Percentiles rank a stretch among this genome's conserved stretches.
Conservation (phyloP, 805 yeast species). For the Blastobotrys muscicola region DNA sequence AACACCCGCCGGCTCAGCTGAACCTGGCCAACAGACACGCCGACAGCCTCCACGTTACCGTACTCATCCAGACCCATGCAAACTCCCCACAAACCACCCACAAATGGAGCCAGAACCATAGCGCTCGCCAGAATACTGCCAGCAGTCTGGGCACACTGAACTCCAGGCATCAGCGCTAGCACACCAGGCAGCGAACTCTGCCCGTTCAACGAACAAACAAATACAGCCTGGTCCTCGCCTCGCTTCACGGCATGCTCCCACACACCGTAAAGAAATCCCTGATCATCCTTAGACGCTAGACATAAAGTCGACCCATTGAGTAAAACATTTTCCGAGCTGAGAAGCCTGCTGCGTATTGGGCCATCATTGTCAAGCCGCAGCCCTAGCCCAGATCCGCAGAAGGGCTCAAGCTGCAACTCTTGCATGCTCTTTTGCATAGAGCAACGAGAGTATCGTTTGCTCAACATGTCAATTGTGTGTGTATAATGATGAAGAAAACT, state of each 20-base stretch:
- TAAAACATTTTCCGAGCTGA: no score
- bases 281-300: no score
- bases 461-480: conserved; percentile 18
- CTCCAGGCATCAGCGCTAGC: conserved; percentile 11
- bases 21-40: no score
- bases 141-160: conserved; percentile 20
- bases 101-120: conserved; percentile 24
- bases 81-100: conserved; percentile 12
- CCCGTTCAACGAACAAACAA: conserved; percentile 10
- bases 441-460: no score
- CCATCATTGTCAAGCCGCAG: no score
- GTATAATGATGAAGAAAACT: background rate
- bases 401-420: no score
- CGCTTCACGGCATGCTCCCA: conserved; percentile 21
- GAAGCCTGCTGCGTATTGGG: no score
- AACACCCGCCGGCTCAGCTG: no score
- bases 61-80: conserved; percentile 5
- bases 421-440: no score
- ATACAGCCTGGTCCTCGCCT: conserved; percentile 20
- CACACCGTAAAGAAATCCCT: background rate
- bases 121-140: conserved; percentile 21
- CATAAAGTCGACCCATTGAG: no score
- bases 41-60: no score
- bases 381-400: no score
- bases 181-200: conserved; percentile 16